Conservation (phyloP, 345 rosid species). For the Eucalyptus sideroxylon region DNA sequence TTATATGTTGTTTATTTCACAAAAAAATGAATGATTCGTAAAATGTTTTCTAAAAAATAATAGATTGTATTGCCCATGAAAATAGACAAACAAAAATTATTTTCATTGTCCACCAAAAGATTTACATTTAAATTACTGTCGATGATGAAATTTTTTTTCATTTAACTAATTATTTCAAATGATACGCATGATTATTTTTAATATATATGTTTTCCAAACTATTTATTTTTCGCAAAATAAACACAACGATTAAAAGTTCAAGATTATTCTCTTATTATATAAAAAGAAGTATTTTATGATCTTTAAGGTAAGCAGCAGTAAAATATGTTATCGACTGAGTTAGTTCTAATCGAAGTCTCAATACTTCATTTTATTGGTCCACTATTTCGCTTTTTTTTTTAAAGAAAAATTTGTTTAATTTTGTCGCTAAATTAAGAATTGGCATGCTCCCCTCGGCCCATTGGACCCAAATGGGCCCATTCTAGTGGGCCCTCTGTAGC, state of each 20-base stretch:
- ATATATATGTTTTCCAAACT: rapidly evolving
- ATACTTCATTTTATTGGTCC: background rate
- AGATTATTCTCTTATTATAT: background rate
- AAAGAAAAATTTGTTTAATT: background rate
- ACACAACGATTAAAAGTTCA: rapidly evolving
- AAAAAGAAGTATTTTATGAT: background rate
- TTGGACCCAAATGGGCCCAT: background rate
- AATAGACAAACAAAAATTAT: background rate
- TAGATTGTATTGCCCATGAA: background rate
- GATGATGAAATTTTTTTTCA: background rate
- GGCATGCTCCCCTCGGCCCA: background rate
- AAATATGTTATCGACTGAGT: background rate
- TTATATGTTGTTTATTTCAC: background rate
- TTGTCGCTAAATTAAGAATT: background rate
- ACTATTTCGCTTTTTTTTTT: background rate
- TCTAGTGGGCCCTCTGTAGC: background rate
- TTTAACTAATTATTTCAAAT: background rate
- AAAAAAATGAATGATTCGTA: rapidly evolving
- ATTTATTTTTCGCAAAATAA: background rate
- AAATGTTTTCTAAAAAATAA: background rate
- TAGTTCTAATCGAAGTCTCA: background rate
- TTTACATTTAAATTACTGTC: background rate
- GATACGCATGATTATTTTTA: background rate
- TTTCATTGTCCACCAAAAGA: background rate
- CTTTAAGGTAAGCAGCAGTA: background rate